Evolutionary conservation across 1,284 basidiomycete species (phyloP).

Genomic region (Heterobasidion parviporum): DNA sequence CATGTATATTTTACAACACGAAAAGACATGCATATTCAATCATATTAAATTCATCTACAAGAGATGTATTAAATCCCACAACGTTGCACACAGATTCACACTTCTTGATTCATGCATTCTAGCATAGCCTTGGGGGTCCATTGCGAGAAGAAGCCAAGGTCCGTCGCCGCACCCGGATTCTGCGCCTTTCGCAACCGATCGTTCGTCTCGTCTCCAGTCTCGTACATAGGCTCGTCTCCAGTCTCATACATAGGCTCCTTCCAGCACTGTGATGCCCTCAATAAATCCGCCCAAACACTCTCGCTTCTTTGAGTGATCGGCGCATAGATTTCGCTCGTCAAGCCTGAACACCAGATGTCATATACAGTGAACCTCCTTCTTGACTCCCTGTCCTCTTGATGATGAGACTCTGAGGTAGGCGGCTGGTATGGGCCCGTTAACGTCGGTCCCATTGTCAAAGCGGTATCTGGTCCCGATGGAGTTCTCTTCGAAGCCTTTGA

Average conservation of each 20-base stretch:
- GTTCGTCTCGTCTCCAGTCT: too few species aligned
- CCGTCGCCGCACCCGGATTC: neutral
- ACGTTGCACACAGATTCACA: too few species aligned
- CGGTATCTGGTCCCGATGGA: too few species aligned
- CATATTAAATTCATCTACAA: too few species aligned
- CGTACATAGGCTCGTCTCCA: too few species aligned
- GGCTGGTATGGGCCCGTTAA: neutral
- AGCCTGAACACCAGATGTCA: slow-evolving; percentile 15
- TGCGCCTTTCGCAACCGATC: neutral
- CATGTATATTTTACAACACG: too few species aligned
- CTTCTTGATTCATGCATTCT: neutral
- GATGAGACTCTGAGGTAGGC: neutral
- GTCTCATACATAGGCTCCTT: neutral
- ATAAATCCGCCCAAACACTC: neutral
- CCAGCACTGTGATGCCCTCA: neutral
- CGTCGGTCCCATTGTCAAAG: too few species aligned
- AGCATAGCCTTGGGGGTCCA: neutral
- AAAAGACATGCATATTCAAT: too few species aligned
- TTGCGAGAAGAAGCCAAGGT: neutral
- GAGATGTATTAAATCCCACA: too few species aligned
- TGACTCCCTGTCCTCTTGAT: neutral
- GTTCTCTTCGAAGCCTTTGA: neutral
- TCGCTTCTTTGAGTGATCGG: neutral
- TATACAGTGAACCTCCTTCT: slow-evolving; percentile 9
- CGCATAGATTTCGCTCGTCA: neutral